Evolutionary conservation across 106 monocot genomes (phyloP).

Genomic region (Iris macrosiphon): DNA sequence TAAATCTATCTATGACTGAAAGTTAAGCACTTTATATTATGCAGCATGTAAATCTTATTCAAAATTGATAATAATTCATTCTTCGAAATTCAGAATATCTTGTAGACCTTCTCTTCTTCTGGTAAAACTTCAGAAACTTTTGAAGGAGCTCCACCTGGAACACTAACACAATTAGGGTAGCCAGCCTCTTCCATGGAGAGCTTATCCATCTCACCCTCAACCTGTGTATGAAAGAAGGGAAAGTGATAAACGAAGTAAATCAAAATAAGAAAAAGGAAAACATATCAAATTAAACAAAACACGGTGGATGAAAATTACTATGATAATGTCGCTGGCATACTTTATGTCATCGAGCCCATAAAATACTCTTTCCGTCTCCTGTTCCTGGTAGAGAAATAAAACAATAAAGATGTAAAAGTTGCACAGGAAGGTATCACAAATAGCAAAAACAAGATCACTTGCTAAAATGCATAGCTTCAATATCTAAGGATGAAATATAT

Average conservation of each 20-base stretch:
- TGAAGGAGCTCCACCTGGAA: conserved; percentile 64
- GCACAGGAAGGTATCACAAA: too few relatives aligned
- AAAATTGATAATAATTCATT: background rate
- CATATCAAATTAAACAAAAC: background rate
- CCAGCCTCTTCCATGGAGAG: conserved; percentile 79
- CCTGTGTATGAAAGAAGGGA: conserved; percentile 20
- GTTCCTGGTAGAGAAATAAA: conserved; percentile 44
- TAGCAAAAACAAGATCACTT: background rate
- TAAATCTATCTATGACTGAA: too few relatives aligned
- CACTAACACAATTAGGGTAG: conserved; percentile 68
- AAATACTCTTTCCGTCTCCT: conserved; percentile 65
- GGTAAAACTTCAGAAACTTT: conserved; percentile 32
- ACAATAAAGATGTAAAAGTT: background rate
- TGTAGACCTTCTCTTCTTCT: conserved; percentile 33
- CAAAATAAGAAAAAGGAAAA: background rate
- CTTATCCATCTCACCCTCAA: conserved; percentile 81
- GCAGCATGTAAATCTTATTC: too few relatives aligned
- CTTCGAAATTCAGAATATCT: background rate
- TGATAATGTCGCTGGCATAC: conserved; percentile 55
- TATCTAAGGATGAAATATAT: conserved; percentile 1
- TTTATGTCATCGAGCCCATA: conserved; percentile 94
- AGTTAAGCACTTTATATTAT: too few relatives aligned
- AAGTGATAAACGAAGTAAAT: background rate
- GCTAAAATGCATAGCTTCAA: background rate
- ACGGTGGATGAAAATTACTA: conserved; percentile 46